Base-by-base conservation (phyloP, 192 early-diverging fungal genomes). In the Podila epigama region DNA sequence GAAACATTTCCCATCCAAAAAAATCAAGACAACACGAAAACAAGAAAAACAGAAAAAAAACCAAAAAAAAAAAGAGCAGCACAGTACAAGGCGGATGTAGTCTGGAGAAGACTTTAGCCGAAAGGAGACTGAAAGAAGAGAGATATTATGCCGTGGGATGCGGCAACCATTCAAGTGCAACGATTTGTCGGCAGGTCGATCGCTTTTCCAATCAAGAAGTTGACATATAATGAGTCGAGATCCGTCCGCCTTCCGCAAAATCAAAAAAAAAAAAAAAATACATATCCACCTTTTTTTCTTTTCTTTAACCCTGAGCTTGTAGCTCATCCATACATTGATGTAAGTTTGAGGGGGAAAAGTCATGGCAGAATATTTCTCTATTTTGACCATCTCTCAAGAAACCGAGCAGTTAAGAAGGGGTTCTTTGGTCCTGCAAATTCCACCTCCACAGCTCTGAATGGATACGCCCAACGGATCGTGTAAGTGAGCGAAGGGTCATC, bases 401-500 rank as follows among this genome's bases (percentile, higher is more conserved):
- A 87, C 9, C 83, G 67, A 27, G 84, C 67, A 15, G 85, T 86
- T 16, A 88, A 53, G 33, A 85, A 86, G 3, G 69, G 34, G 37
- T 77, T 35, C 31, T 37, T 33, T 27, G 67, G 55, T 40, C 69
- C 67, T 13, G 48, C 60, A 32, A 20, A 75, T 15, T 39, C 28
- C 22, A 86, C 66, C 44, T 79, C 64, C 18, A 88, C 79, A 10
- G 80, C 79, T 34, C 75, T 28, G 60, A 68, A 88, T 3, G 83
- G 85, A n/a, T 51, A 31, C 31, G 64, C 63, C 68, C 81, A 86
- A 1, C 53, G 32, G 51, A 88, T 84, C 0, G 75, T 60, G 34
- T 86, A 86, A 0, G 83, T 83, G 1, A 63, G 55, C 13, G 65
- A 65, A 4, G 83, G 77, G 65, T 88, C 83, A 56, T 88, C 81